These are phyloP conservation scores for Talaromyces sp. DNA, from an alignment of 2,329 filamentous ascomycete species.

Conservation along the genomic window DNA sequence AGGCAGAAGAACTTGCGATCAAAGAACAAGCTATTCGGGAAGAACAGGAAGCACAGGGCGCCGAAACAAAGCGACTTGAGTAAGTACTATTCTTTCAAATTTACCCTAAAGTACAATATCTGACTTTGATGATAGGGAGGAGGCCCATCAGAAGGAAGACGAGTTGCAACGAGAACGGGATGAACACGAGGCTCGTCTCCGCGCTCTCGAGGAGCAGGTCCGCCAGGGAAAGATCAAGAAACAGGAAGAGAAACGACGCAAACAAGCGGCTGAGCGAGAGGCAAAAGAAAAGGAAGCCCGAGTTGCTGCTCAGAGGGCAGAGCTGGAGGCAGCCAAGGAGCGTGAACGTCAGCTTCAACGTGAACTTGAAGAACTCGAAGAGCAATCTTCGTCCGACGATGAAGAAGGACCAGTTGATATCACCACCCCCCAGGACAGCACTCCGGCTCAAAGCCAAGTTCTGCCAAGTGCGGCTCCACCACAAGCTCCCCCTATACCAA, in stretches of 20 bases:
- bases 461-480: constrained; percentile 29
- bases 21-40: constrained; percentile 55
- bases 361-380: constrained; percentile 73
- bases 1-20: constrained; percentile 56
- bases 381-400: constrained; percentile 62
- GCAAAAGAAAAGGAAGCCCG: constrained; percentile 84
- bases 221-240: constrained; percentile 91
- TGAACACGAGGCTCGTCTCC: constrained; percentile 75
- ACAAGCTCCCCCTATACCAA: too few species aligned
- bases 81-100: constrained; percentile 51
- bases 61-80: constrained; percentile 73
- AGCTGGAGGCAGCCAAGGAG: constrained; percentile 87
- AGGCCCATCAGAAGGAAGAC: constrained; percentile 70
- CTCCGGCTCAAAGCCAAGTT: constrained; percentile 55
- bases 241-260: constrained; percentile 88
- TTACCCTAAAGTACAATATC: constrained; percentile 6
- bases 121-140: constrained; percentile 52
- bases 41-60: constrained; percentile 72
- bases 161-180: constrained; percentile 76
- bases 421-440: constrained; percentile 54
- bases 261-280: constrained; percentile 81
- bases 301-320: constrained; percentile 77
- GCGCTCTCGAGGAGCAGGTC: constrained; percentile 89
- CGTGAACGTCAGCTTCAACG: constrained; percentile 84
- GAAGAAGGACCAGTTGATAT: constrained; percentile 73